Evolutionary conservation across 2,329 filamentous ascomycete genomes (phyloP), one percentile per base, ranked within the genome.

Genomic region (Biscogniauxia sp.): DNA sequence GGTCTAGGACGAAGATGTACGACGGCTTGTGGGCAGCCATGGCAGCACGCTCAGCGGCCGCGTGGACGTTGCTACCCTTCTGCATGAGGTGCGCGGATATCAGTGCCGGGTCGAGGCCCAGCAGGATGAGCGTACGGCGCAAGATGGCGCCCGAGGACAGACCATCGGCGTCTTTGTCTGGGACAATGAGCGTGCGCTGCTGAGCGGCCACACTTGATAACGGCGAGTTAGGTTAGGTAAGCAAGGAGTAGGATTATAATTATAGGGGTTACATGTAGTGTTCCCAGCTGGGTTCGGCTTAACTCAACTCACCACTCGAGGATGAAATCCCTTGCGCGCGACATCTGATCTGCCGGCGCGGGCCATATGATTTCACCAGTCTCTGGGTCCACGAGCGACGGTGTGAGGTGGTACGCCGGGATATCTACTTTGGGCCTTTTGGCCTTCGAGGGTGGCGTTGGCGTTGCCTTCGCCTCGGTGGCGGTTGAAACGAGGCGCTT

Each of bases 111-210:
- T 81, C 72, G 0, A 89, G 78, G 1, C 87, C 87, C 0, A 90
- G 80, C 1, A 84, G 73, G 1, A 82, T 72, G 3, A 90, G 76
- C 0, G 86, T 88, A 58, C 82, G 83, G 58, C 84, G 77, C 1
- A 90, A 70, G 28, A 90, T 89, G 1, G 83, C 82, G 0, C 88
- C 88, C 1, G 87, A 84, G 1, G 83, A 83, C 2, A 91, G 76
- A 0, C 88, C 88, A 71, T 90, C 88, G 2, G 86, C 86, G 66
- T 90, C 87, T 68, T 89, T 90, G 69, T 90, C 88, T 0, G 88
- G 88, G 0, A 89, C 79, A 15, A 91, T 85, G 19, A 90, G 72
- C 1, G 82, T 84, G 41, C 75, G 77, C 59, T 84, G 78, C 9
- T 79, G 73, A 11, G 82, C 74, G 17, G 75, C 67, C 19, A 80